Evolutionary conservation across 1,284 basidiomycete genomes (phyloP), one percentile per base, ranked within the genome.

Genomic region (Fomes fomentarius): DNA sequence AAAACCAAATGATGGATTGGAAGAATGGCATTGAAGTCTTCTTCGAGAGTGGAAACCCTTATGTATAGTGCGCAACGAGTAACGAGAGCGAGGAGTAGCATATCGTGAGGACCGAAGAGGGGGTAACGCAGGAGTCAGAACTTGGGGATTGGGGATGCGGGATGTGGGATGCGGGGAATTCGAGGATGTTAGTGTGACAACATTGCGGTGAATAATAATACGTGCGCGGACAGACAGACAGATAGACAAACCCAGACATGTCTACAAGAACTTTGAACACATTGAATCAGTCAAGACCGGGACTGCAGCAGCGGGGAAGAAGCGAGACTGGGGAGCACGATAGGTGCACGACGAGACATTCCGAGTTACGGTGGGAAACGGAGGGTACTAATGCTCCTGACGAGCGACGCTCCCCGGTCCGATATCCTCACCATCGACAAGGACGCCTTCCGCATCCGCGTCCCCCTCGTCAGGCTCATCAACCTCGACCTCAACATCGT

Each of bases 351-450:
- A 5, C 21, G 21, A 24, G 17, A 24, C n/a, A n/a, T n/a, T n/a
- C n/a, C n/a, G n/a, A n/a, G n/a, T n/a, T n/a, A n/a, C n/a, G 45
- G 22, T 7, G 14, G 12, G 22, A 42, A 11, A 10, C 22, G 33
- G 38, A 15, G 12, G 25, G 30, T 35, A 28, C 37, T 39, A 67
- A 52, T 69, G 66, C 58, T 71, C 69, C 52, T 69, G 68, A 24
- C 63, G 60, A 42, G 64, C 68, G 45, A 69, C 67, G 54, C 61
- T 63, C 34, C 61, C 68, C 4, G 68, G 67, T 5, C 63, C 68
- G 26, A 71, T 69, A 39, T 69, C 65, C 31, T 69, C 58, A 25
- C 57, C 64, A 38, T 71, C 69, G 8, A 71, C 64, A 21, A 71
- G 64, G 2, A 69, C 62, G 19, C 69, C 69, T 11, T 70, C 67